Evolutionary conservation across 2,329 filamentous ascomycete species (phyloP).

Genomic region (Ophiostoma ips): DNA sequence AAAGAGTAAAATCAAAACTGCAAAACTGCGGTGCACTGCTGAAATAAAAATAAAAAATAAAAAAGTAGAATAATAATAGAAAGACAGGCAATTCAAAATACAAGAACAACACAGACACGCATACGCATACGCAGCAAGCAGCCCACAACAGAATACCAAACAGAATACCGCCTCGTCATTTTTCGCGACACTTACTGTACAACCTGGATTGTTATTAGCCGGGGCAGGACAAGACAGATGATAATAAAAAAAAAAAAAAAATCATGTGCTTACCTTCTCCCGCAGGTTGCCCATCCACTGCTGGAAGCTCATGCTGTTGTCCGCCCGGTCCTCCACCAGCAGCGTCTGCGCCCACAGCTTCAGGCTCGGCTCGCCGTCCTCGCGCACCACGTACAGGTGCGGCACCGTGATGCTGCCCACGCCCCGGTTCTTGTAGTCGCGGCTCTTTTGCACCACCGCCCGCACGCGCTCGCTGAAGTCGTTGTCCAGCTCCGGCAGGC

Average conservation of each 20-base stretch:
- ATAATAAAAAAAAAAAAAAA: background rate
- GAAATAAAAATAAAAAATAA: background rate
- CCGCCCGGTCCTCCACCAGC: constrained; percentile 85
- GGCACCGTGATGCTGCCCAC: constrained; percentile 89
- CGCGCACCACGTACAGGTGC: constrained; percentile 82
- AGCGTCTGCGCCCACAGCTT: constrained; percentile 95
- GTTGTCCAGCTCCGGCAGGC: constrained; percentile 75
- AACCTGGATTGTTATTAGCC: background rate
- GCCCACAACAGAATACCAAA: too few relatives aligned
- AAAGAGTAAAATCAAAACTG: background rate
- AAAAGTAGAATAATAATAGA: too few relatives aligned
- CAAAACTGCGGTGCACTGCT: too few relatives aligned
- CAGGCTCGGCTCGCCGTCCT: constrained; percentile 89
- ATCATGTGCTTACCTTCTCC: constrained; percentile 62
- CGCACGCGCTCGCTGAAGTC: constrained; percentile 94
- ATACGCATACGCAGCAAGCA: too few relatives aligned
- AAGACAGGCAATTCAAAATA: background rate
- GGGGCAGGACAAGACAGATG: background rate
- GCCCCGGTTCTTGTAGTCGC: constrained; percentile 71
- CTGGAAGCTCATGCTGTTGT: constrained; percentile 81
- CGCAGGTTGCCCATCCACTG: constrained; percentile 87
- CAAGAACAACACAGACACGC: too few relatives aligned
- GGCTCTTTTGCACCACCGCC: constrained; percentile 81
- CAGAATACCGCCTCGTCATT: too few relatives aligned
- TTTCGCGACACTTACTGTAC: background rate